Conservation (phyloP, 805 yeast species). For the Kregervanrija delftensis region DNA sequence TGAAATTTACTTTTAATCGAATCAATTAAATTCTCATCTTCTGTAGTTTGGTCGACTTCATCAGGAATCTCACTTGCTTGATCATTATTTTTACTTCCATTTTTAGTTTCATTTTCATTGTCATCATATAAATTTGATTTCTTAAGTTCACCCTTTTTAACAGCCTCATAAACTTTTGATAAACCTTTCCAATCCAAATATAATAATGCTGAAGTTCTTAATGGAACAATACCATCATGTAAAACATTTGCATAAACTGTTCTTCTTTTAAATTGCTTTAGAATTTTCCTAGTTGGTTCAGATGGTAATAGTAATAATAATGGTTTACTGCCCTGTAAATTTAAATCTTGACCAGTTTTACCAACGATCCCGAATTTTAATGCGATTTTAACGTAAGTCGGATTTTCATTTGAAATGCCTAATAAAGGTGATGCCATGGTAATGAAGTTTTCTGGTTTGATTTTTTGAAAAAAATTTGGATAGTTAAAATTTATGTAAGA, state of each 20-base stretch:
- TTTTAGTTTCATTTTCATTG: neutral
- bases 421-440: slow-evolving; percentile 83
- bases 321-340: slow-evolving; percentile 54
- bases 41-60: slow-evolving; percentile 1
- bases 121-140: slow-evolving; percentile 4
- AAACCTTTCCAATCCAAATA: slow-evolving; percentile 82
- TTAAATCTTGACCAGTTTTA: slow-evolving; percentile 84
- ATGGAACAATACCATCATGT: slow-evolving; percentile 94
- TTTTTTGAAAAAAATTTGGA: slow-evolving; percentile 61
- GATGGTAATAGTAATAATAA: slow-evolving; percentile 69
- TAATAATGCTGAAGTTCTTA: slow-evolving; percentile 80
- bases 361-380: slow-evolving; percentile 89
- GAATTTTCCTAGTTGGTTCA: slow-evolving; percentile 59
- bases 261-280: slow-evolving; percentile 59
- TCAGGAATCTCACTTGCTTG: slow-evolving; percentile 27
- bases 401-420: slow-evolving; percentile 85
- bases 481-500: slow-evolving; percentile 65
- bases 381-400: slow-evolving; percentile 76
- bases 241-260: slow-evolving; percentile 85
- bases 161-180: slow-evolving; percentile 36
- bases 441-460: slow-evolving; percentile 72
- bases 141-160: slow-evolving; percentile 10
- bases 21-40: slow-evolving; percentile 4
- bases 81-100: slow-evolving; percentile 2
- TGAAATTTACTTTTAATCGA: slow-evolving; percentile 27